Evolutionary conservation across 2,329 filamentous ascomycete genomes (phyloP).

Genomic region (Pseudogymnoascus verrucosus): DNA sequence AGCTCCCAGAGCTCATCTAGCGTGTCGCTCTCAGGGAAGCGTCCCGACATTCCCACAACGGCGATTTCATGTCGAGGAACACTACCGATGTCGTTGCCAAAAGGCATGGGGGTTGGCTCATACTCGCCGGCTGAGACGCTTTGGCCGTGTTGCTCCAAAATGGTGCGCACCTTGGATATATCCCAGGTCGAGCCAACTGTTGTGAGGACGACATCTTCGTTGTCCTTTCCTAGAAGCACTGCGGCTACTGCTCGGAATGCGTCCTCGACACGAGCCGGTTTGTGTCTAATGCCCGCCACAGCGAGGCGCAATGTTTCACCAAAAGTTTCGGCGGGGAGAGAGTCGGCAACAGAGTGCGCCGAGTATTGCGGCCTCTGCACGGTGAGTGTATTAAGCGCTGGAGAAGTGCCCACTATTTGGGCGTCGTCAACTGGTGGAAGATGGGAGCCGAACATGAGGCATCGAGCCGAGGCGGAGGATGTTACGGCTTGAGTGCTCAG

Average conservation of each 20-base stretch:
- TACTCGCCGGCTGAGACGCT: neutral
- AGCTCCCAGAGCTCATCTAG: constrained; percentile 30
- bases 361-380: neutral
- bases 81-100: neutral
- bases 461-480: neutral
- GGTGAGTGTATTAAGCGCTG: neutral
- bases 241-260: neutral
- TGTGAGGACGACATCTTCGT: constrained; percentile 36
- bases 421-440: neutral
- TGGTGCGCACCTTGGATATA: neutral
- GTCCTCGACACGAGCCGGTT: neutral
- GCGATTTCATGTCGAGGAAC: constrained; percentile 20
- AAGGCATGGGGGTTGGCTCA: neutral
- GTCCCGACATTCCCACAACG: constrained; percentile 29
- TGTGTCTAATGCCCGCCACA: neutral
- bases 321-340: neutral
- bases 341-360: neutral
- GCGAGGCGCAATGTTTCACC: neutral
- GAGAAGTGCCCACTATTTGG: neutral
- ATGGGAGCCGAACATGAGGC: neutral
- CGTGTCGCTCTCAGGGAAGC: constrained; percentile 27
- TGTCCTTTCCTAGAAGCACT: neutral
- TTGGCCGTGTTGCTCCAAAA: neutral
- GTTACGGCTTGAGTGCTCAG: neutral
- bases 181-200: constrained; percentile 32